Percentiles rank a stretch among this genome's conserved stretches.
phyloP scores from a whole-genome alignment of 768 basidiomycete species.

The Mycena indigotica region DNA sequence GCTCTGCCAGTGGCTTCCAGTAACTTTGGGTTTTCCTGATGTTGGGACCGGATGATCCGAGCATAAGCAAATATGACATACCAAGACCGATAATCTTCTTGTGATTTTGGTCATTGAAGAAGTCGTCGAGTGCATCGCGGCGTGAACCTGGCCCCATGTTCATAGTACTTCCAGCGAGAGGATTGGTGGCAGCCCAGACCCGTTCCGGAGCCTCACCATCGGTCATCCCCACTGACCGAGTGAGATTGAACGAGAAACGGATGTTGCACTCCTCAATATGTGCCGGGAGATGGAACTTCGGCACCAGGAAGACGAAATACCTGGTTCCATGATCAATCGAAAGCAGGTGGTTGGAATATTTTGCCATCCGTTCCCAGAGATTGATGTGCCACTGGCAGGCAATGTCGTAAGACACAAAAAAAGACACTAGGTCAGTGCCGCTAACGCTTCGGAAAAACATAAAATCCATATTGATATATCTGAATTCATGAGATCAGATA shows the following conservation, averaged over 20 bases:
- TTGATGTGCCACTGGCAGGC: slow-evolving; percentile 31
- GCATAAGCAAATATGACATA: not conserved
- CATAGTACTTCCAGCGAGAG: slow-evolving; percentile 26
- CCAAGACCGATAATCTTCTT: slow-evolving; percentile 8
- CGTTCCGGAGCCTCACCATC: slow-evolving; percentile 37
- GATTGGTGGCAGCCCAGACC: slow-evolving; percentile 32
- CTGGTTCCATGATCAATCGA: not conserved
- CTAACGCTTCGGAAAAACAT: slow-evolving; percentile 25
- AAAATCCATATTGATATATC: slow-evolving; percentile 30
- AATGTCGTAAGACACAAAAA: slow-evolving; percentile 32
- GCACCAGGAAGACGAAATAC: slow-evolving; percentile 17
- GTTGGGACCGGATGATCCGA: too few species aligned
- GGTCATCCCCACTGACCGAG: slow-evolving; percentile 24
- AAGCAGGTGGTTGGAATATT: not conserved
- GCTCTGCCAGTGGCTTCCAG: too few species aligned
- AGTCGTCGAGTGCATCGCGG: slow-evolving; percentile 34
- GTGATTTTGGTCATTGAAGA: slow-evolving; percentile 20
- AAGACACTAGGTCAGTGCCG: slow-evolving; percentile 2
- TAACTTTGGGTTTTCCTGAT: too few species aligned
- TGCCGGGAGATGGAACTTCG: slow-evolving; percentile 36
- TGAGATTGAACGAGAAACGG: slow-evolving; percentile 32
- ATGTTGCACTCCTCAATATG: slow-evolving; percentile 31
- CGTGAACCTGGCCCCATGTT: slow-evolving; percentile 35
- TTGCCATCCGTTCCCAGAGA: slow-evolving; percentile 16
- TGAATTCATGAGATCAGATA: not conserved